Percentiles rank a stretch among this genome's conserved stretches.
These are phyloP conservation scores for Ceratocystis papillata DNA, from an alignment of 2,329 filamentous ascomycete genomes.

Conservation along the genomic window DNA sequence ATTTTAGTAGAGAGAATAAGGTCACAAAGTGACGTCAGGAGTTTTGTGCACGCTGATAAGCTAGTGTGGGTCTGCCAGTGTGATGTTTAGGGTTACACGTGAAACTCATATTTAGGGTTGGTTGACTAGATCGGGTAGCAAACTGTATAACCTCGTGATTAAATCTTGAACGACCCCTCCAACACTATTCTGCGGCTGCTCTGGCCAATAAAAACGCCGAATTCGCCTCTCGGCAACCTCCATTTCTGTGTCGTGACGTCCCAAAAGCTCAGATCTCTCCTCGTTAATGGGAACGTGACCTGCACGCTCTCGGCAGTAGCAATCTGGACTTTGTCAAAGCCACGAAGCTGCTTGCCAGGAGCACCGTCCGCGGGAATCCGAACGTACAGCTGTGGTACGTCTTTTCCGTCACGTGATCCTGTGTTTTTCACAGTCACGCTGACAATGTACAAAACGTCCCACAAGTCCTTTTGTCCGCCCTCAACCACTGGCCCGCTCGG, in stretches of 20 bases:
- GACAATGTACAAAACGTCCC: constrained; percentile 37
- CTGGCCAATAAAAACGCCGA: constrained; percentile 38
- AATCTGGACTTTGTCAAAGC: constrained; percentile 52
- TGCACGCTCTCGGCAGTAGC: constrained; percentile 36
- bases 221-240: constrained; percentile 40
- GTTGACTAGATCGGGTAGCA: too few species aligned
- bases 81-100: neutral
- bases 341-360: constrained; percentile 51
- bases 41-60: too few species aligned
- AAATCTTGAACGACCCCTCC: constrained; percentile 33
- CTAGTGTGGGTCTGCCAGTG: too few species aligned
- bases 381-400: constrained; percentile 42
- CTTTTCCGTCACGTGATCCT: constrained; percentile 36
- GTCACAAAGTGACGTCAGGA: too few species aligned
- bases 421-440: constrained; percentile 36
- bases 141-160: constrained; percentile 16
- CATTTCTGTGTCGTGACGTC: constrained; percentile 51
- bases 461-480: constrained; percentile 40
- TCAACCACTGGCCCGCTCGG: constrained; percentile 34
- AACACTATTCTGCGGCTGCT: constrained; percentile 40
- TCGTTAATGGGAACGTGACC: constrained; percentile 44
- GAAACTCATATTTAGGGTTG: neutral
- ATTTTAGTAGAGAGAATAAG: too few species aligned
- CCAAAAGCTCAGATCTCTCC: constrained; percentile 58
- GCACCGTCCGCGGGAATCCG: constrained; percentile 34